phyloP scores from a whole-genome alignment of 2,329 filamentous ascomycete species.

The Penicillium brasilianum region DNA sequence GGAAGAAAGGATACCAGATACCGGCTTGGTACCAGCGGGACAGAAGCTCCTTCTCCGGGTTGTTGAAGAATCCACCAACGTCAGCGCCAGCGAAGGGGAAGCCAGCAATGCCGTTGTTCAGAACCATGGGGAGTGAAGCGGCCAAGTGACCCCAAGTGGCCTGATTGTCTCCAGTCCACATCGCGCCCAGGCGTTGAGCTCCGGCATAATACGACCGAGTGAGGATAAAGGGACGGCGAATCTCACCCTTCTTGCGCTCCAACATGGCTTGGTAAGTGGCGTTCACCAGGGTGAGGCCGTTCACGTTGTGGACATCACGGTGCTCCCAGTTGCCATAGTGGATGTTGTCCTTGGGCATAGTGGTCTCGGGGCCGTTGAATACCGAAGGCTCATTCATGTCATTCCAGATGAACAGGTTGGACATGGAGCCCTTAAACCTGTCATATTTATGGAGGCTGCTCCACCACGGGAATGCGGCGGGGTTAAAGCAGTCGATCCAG shows the following conservation, averaged over 20 bases:
- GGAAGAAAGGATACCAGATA: conserved; percentile 98
- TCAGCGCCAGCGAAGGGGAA: conserved; percentile 95
- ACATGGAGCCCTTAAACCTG: conserved; percentile 80
- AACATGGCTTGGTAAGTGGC: conserved; percentile 86
- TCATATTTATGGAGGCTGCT: conserved; percentile 84
- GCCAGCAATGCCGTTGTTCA: conserved; percentile 89
- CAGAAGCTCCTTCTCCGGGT: conserved; percentile 88
- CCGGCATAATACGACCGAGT: conserved; percentile 93
- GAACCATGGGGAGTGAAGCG: conserved; percentile 88
- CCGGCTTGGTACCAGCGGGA: conserved; percentile 96
- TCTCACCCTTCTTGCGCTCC: conserved; percentile 82
- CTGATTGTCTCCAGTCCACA: conserved; percentile 99
- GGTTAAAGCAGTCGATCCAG: conserved; percentile 96
- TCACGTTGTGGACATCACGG: conserved; percentile 92
- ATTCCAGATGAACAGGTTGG: conserved; percentile 96
- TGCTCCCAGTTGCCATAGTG: conserved; percentile 94
- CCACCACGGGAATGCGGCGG: conserved; percentile 92
- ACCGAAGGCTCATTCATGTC: conserved; percentile 99
- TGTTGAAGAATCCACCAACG: conserved; percentile 97
- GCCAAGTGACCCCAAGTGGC: conserved; percentile 89
- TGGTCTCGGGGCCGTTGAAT: conserved; percentile 97
- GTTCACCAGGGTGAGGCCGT: conserved; percentile 94
- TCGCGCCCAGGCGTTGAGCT: conserved; percentile 85
- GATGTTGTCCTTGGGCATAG: conserved; percentile 98
- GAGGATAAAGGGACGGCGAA: conserved; percentile 85